Evolutionary conservation across 108 stramenopile genomes (phyloP).

Genomic region (Schizochytrium sp.): DNA sequence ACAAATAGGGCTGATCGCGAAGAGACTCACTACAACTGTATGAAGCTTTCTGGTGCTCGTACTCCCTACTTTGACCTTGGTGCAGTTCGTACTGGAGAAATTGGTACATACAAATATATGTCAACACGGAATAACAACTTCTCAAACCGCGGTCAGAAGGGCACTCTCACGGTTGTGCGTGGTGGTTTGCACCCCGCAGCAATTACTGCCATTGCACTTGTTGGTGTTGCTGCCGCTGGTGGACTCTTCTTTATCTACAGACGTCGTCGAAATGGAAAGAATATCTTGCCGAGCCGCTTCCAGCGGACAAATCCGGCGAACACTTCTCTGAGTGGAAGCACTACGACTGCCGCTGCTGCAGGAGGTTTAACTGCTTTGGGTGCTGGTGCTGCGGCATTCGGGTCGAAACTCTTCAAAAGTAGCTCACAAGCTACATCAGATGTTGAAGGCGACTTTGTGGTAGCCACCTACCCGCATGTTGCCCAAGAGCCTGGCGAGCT

Average conservation of each 20-base stretch:
- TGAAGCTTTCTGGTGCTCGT: slow-evolving; percentile 68
- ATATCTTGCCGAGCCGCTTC: too few species aligned
- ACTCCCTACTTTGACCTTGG: slow-evolving; percentile 74
- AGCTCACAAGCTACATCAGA: neutral
- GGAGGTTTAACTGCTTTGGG: neutral
- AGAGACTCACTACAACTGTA: slow-evolving; percentile 70
- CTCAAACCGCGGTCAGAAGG: slow-evolving; percentile 71
- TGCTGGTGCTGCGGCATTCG: neutral
- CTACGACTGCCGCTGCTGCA: neutral
- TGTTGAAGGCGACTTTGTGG: neutral
- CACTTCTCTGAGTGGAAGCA: neutral
- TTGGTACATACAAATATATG: slow-evolving; percentile 65
- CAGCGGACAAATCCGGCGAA: neutral
- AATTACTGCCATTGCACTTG: neutral
- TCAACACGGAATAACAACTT: slow-evolving; percentile 74
- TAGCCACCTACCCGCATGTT: neutral
- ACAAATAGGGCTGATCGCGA: slow-evolving; percentile 68
- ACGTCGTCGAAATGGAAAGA: neutral
- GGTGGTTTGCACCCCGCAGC: slow-evolving; percentile 3
- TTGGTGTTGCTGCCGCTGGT: neutral
- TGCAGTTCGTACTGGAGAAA: slow-evolving; percentile 20
- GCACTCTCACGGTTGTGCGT: slow-evolving; percentile 63
- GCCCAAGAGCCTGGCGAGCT: slow-evolving; percentile 51
- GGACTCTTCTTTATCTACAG: neutral
- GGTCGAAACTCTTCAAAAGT: neutral